Conservation (phyloP, 176 grass and related monocot genomes). For the Carex parvula region DNA sequence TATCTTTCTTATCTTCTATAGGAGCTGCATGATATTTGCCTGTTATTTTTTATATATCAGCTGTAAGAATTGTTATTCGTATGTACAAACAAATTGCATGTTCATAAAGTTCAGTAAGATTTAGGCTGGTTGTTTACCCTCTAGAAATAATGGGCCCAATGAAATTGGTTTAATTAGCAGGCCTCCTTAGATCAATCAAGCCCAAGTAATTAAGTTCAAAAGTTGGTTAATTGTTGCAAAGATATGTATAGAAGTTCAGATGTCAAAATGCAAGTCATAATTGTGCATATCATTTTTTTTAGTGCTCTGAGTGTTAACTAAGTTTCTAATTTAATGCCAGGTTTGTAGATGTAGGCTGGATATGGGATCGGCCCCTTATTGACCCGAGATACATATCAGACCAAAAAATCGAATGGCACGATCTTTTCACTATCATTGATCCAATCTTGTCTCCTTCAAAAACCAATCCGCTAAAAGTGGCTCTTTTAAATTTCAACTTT, state of each 20-base stretch:
- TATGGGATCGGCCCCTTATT: conserved; percentile 59
- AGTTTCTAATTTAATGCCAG: conserved; percentile 35
- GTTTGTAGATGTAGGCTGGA: conserved; percentile 72
- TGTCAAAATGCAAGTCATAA: not conserved
- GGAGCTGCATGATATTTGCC: not conserved
- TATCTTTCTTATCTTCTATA: not conserved
- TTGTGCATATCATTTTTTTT: conserved; percentile 8
- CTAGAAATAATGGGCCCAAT: not conserved
- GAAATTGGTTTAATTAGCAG: not conserved
- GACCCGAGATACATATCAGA: conserved; percentile 78
- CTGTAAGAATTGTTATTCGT: not conserved
- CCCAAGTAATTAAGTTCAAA: not conserved
- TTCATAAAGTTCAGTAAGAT: not conserved
- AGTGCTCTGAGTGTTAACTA: not conserved
- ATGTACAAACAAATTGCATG: not conserved
- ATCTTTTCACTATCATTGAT: conserved; percentile 42
- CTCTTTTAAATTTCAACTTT: conserved; percentile 75
- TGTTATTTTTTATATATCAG: not conserved
- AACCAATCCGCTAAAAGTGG: conserved; percentile 50
- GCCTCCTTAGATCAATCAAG: not conserved
- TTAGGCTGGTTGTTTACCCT: not conserved
- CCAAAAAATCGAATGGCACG: conserved; percentile 49
- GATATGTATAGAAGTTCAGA: not conserved
- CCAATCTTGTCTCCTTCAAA: conserved; percentile 31
- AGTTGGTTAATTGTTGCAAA: not conserved